phyloP scores from a whole-genome alignment of 1,139 yeast species.

The Zygotorulaspora mrakii region DNA sequence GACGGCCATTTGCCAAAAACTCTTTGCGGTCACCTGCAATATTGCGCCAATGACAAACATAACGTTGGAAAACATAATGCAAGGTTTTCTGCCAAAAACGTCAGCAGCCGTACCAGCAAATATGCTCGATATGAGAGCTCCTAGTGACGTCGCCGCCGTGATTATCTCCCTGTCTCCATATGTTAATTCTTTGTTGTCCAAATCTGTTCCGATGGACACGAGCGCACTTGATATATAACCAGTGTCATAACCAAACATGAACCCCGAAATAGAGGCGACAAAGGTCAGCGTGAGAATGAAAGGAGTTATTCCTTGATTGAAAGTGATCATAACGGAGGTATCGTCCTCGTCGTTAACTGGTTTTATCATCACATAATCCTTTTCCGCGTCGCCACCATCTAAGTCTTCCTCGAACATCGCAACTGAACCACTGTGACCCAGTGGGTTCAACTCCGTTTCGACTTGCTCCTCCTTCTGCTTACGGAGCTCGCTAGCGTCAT shows the following conservation, averaged over 20 bases:
- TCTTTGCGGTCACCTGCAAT: constrained; percentile 72
- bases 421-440: constrained; percentile 8
- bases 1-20: constrained; percentile 85
- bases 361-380: constrained; percentile 31
- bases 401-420: constrained; percentile 12
- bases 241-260: constrained; percentile 95
- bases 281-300: constrained; percentile 67
- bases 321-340: constrained; percentile 41
- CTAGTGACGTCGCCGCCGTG: constrained; percentile 92
- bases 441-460: not conserved
- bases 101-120: constrained; percentile 81
- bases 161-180: constrained; percentile 81
- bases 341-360: constrained; percentile 44
- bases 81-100: constrained; percentile 73
- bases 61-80: constrained; percentile 72
- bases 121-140: constrained; percentile 78
- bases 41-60: constrained; percentile 79
- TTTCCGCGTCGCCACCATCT: constrained; percentile 12
- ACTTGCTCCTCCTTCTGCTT: not conserved
- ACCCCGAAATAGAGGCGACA: constrained; percentile 86
- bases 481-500: not conserved
- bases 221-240: constrained; percentile 93
- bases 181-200: constrained; percentile 52
- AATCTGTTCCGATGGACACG: constrained; percentile 76
- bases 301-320: constrained; percentile 52